A percentile compares a stretch with the other conserved stretches of the same genome.
phyloP scores from a whole-genome alignment of 2,329 filamentous ascomycete genomes.

The Raffaelea arxii region DNA sequence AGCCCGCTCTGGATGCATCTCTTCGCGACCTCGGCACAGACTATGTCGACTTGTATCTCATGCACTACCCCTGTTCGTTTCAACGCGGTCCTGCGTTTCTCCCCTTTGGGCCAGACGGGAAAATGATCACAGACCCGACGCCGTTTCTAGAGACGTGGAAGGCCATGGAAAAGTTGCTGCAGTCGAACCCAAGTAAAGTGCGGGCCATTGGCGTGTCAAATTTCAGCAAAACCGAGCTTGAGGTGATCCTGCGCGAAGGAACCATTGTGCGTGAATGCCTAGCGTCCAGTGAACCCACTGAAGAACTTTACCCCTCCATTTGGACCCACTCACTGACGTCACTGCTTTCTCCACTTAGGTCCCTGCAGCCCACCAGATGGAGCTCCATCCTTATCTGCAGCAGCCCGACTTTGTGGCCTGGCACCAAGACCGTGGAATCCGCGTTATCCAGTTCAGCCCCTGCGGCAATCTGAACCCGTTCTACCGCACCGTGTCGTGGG shows the following conservation, averaged over 20 bases:
- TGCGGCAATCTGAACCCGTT: slow-evolving; percentile 32
- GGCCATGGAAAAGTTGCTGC: slow-evolving; percentile 57
- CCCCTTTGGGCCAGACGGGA: neutral
- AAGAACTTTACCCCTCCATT: too few relatives aligned
- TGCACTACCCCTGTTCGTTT: slow-evolving; percentile 27
- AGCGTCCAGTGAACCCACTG: too few relatives aligned
- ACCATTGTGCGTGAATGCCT: neutral
- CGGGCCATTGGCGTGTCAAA: slow-evolving; percentile 46
- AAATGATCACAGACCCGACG: neutral
- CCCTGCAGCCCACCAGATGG: neutral
- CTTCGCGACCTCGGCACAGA: slow-evolving; percentile 39
- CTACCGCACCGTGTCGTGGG: slow-evolving; percentile 19
- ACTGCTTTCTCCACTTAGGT: too few relatives aligned
- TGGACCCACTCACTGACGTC: too few relatives aligned
- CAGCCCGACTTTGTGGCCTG: neutral
- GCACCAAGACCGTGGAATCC: neutral
- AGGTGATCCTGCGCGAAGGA: neutral
- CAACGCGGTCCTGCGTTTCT: neutral
- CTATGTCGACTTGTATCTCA: slow-evolving; percentile 43
- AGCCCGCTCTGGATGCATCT: slow-evolving; percentile 36
- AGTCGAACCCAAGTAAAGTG: slow-evolving; percentile 47
- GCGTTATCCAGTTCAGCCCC: neutral
- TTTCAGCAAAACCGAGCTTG: slow-evolving; percentile 30
- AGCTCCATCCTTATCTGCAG: neutral
- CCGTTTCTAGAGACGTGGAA: slow-evolving; percentile 57